Conservation (phyloP, 2,329 filamentous ascomycete genomes). For the Chalaropsis ovoidea region DNA sequence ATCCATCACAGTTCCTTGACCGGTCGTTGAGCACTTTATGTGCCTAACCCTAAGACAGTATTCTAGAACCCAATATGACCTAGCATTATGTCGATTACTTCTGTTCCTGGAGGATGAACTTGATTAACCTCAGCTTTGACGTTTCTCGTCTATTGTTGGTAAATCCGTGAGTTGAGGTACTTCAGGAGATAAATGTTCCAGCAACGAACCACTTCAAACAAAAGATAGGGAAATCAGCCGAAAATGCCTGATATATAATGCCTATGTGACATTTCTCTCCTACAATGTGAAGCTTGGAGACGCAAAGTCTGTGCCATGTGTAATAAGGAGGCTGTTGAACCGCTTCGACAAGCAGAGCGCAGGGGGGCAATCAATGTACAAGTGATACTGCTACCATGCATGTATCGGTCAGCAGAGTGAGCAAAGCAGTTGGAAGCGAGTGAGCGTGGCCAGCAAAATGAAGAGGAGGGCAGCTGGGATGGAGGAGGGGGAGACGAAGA, state of each 20-base stretch:
- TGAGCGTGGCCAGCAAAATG: neutral
- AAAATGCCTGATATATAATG: neutral
- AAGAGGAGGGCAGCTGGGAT: too few relatives aligned
- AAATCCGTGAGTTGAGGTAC: neutral
- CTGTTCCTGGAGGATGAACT: neutral
- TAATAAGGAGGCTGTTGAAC: neutral
- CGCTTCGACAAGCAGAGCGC: neutral
- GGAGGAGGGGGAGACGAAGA: neutral
- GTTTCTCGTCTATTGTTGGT: neutral
- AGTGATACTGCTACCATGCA: neutral
- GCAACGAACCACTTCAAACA: neutral
- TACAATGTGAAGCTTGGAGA: neutral
- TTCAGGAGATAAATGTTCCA: neutral
- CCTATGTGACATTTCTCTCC: neutral
- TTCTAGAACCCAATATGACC: neutral
- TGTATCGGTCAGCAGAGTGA: neutral
- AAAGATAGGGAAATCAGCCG: neutral
- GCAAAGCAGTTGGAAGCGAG: neutral
- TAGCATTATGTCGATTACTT: neutral
- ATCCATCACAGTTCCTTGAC: neutral
- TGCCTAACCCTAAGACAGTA: neutral
- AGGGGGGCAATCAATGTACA: neutral
- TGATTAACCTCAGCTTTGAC: conserved; percentile 1
- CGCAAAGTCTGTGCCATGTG: neutral
- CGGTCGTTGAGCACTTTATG: neutral